phyloP scores from a whole-genome alignment of 345 rosid species.

The Brassica carinata region DNA sequence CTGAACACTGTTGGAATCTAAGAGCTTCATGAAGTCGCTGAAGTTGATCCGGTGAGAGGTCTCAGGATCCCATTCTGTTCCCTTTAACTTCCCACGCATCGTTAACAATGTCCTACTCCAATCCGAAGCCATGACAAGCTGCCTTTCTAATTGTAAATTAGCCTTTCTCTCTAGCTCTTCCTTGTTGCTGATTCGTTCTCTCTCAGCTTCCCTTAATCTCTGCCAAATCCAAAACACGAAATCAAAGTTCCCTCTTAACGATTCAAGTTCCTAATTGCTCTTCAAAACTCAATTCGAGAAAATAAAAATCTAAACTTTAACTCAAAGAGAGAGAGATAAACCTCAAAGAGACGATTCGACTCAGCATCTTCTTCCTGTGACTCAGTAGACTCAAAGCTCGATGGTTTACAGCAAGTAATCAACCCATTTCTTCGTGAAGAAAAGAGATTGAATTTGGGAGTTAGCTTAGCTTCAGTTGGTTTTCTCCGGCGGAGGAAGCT shows the following conservation, averaged over 20 bases:
- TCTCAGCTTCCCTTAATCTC: conserved; percentile 71
- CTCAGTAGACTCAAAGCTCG: conserved; percentile 46
- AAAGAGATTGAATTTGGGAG: conserved; percentile 8
- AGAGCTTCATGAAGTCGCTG: conserved; percentile 73
- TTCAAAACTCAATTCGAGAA: conserved; percentile 5
- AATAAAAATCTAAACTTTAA: conserved; percentile 1
- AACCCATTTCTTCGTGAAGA: conserved; percentile 31
- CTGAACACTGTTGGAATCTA: conserved; percentile 81
- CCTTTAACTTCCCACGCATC: conserved; percentile 76
- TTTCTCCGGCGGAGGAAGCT: conserved; percentile 17
- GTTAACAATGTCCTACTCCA: conserved; percentile 84
- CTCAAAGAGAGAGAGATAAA: conserved; percentile 14
- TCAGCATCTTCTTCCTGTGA: conserved; percentile 50
- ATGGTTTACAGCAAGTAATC: conserved; percentile 39
- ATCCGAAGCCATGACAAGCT: conserved; percentile 83
- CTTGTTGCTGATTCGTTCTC: conserved; percentile 59
- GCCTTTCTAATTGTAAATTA: conserved; percentile 81
- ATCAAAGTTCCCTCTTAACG: background rate
- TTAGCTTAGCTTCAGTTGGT: conserved; percentile 28
- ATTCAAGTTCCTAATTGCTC: conserved; percentile 1
- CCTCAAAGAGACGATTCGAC: conserved; percentile 64
- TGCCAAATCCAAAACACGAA: conserved; percentile 27
- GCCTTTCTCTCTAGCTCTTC: conserved; percentile 83
- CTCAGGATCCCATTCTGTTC: conserved; percentile 91
- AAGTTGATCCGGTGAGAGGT: conserved; percentile 75